Conservation (phyloP, 306 rosid genomes). For the Vigna reflexopilosa region DNA sequence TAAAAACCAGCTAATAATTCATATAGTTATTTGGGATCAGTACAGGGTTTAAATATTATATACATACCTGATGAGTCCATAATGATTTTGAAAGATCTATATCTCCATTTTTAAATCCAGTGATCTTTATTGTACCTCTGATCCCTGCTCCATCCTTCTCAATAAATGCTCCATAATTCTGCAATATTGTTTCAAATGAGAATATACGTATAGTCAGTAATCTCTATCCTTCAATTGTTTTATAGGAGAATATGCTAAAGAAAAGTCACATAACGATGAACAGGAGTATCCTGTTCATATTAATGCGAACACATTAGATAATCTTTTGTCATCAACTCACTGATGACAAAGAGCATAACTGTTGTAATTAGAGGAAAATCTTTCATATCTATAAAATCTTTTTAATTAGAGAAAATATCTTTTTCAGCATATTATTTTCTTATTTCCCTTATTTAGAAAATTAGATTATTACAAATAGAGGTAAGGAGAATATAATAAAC, state of each 20-base stretch:
- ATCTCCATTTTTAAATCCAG: conserved; percentile 77
- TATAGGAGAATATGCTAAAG: conserved; percentile 28
- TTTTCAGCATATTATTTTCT: too few relatives aligned
- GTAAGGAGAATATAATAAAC: too few relatives aligned
- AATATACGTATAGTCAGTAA: conserved; percentile 38
- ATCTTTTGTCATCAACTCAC: conserved; percentile 10
- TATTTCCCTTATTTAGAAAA: too few relatives aligned
- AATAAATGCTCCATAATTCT: conserved; percentile 92
- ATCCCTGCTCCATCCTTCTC: conserved; percentile 97
- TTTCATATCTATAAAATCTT: too few relatives aligned
- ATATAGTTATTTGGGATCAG: conserved; percentile 3
- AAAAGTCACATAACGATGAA: conserved; percentile 23
- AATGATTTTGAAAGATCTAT: conserved; percentile 72
- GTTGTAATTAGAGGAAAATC: too few relatives aligned
- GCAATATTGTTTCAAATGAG: conserved; percentile 46
- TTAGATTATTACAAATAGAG: too few relatives aligned
- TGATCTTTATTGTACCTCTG: conserved; percentile 74
- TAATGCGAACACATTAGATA: conserved; percentile 19
- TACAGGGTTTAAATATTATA: conserved; percentile 27
- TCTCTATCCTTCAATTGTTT: conserved; percentile 28
- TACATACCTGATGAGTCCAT: conserved; percentile 92
- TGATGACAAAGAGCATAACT: not conserved
- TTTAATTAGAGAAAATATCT: too few relatives aligned
- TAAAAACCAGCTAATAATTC: conserved; percentile 20
- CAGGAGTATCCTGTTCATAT: not conserved